phyloP scores from a whole-genome alignment of 345 rosid genomes.

The Populus nigra region DNA sequence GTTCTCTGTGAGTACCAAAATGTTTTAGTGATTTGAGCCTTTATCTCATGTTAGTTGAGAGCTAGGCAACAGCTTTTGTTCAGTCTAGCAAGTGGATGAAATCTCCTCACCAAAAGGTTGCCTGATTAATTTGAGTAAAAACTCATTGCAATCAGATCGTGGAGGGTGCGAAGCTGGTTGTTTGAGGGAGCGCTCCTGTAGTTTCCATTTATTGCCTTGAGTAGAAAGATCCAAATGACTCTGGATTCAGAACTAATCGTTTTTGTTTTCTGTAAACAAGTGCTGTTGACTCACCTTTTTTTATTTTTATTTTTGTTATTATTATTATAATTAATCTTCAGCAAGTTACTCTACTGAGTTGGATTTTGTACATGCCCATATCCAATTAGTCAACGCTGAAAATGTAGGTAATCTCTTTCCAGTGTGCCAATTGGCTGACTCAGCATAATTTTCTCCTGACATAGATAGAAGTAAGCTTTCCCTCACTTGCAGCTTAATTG shows the following conservation, averaged over 20 bases:
- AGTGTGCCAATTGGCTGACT: too few species aligned
- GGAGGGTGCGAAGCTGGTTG: not conserved
- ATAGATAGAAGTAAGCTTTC: slow-evolving; percentile 2
- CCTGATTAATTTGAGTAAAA: too few species aligned
- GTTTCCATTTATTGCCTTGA: not conserved
- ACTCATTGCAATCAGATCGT: not conserved
- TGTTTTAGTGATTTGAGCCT: not conserved
- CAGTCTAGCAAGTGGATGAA: not conserved
- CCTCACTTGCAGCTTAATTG: slow-evolving; percentile 12
- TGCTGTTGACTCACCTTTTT: not conserved
- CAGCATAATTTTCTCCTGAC: not conserved
- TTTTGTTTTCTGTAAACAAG: not conserved
- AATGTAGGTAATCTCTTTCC: not conserved
- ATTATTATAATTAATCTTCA: too few species aligned
- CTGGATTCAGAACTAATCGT: not conserved
- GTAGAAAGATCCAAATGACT: not conserved
- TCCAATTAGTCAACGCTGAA: not conserved
- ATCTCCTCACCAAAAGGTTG: not conserved
- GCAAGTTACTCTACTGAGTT: not conserved
- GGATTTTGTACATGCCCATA: not conserved
- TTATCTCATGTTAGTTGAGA: not conserved
- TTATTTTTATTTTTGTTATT: too few species aligned
- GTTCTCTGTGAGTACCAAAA: not conserved
- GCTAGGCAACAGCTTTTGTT: not conserved
- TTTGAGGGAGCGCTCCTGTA: not conserved